Evolutionary conservation across 805 yeast species (phyloP), one percentile per base, ranked within the genome.

Genomic region (Candida sithepensis): DNA sequence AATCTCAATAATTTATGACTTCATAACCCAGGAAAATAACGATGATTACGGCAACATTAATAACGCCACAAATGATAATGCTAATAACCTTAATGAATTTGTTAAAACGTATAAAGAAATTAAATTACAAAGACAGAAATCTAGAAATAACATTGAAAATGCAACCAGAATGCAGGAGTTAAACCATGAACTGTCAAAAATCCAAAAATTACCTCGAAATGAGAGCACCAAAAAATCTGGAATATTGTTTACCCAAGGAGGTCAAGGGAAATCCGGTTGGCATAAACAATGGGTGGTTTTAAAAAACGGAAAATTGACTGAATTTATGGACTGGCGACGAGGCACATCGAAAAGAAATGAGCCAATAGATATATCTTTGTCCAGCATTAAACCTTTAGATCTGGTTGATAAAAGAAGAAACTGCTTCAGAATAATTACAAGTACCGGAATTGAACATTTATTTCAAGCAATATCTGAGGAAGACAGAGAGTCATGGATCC

Each of bases 211-310:
- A 14, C 30, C 46, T 16, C 19, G 49, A 3, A 18, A 50, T 13
- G 23, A 43, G 10, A 37, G 24, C 3, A 36, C 59, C 8, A 42
- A 48, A n/a, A 64, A 63, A 48, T 51, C 68, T 0, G 87, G 85
- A 0, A 72, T 81, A 12, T 60, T 82, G n/a, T 81, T 77, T 57
- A 72, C 79, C 2, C 67, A 77, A 33, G 82, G 83, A 0, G 85
- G 84, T 0, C 80, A 78, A 48, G 81, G 82, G 0, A 78, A 77
- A 49, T 77, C 71, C 20, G 84, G 85, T 3, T 90, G 96, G 97
- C 95, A 88, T 63, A 88, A 88, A 58, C 90, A 85, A 62, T 87
- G 96, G 91, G 86, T 89, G 0, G 87, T 82, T 0, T 69, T 88
- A 43, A 75, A 78, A 13, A 78, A 80, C n/a, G 90, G 92, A 2